phyloP scores from a whole-genome alignment of 2,329 filamentous ascomycete species.

The Phialophora verrucosa region DNA sequence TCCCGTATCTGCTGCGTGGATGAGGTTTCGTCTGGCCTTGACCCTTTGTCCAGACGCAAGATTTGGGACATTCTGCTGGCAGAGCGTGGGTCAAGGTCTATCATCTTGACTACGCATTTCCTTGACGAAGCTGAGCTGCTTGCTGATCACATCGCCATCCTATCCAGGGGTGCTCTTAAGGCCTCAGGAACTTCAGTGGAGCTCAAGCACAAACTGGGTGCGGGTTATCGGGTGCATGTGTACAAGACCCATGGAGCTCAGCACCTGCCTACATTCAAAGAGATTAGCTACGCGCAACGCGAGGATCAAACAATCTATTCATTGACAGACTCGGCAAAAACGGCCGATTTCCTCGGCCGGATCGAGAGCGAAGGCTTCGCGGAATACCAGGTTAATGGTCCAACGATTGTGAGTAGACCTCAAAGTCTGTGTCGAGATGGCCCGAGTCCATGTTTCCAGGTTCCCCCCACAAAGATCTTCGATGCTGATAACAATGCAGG shows the following conservation, averaged over 20 bases:
- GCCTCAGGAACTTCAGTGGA: constrained; percentile 84
- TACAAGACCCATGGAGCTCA: constrained; percentile 61
- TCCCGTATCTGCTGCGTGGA: constrained; percentile 88
- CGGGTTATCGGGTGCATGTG: constrained; percentile 82
- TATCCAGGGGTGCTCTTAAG: constrained; percentile 82
- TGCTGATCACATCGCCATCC: constrained; percentile 84
- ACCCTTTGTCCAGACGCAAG: constrained; percentile 83
- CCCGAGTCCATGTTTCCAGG: background rate
- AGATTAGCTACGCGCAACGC: constrained; percentile 62
- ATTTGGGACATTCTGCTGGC: constrained; percentile 93
- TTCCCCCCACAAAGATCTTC: background rate
- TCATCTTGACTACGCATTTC: constrained; percentile 91
- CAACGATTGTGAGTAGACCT: constrained; percentile 64
- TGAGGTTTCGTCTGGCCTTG: constrained; percentile 86
- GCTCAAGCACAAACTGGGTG: constrained; percentile 80
- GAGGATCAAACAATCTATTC: constrained; percentile 77
- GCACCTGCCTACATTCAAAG: constrained; percentile 56
- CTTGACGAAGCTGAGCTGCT: constrained; percentile 90
- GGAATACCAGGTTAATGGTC: constrained; percentile 85
- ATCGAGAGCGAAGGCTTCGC: constrained; percentile 70
- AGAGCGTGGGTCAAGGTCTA: constrained; percentile 79
- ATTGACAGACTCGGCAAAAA: constrained; percentile 70
- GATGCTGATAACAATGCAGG: constrained; percentile 45
- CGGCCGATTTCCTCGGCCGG: constrained; percentile 71
- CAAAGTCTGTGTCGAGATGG: background rate